Conservation (phyloP, 345 rosid species). For the Hibiscus syriacus region DNA sequence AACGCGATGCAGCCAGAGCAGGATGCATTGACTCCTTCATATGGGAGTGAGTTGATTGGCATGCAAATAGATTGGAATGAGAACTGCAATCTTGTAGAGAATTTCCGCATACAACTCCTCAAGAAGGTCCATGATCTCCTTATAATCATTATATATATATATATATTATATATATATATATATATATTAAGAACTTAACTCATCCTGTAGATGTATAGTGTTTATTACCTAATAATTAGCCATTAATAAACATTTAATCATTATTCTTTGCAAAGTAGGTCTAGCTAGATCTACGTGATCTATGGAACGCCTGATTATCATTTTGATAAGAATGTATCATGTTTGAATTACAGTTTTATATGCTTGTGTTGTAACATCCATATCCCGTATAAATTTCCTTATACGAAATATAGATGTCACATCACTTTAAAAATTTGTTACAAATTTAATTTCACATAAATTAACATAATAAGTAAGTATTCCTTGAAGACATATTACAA, state of each 20-base stretch:
- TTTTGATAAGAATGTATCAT: background rate
- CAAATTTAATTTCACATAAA: too few relatives aligned
- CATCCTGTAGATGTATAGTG: background rate
- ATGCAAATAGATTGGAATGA: constrained; percentile 99
- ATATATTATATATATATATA: background rate
- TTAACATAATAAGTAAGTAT: too few relatives aligned
- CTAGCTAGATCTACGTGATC: background rate
- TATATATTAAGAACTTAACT: background rate
- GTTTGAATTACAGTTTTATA: background rate
- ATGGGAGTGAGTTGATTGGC: constrained; percentile 94
- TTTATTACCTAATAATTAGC: background rate
- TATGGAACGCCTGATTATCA: background rate
- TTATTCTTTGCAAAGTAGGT: background rate
- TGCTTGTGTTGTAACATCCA: too few relatives aligned
- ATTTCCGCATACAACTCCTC: too few relatives aligned
- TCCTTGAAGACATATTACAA: too few relatives aligned
- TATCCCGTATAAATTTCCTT: too few relatives aligned
- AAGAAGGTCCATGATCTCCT: constrained; percentile 27
- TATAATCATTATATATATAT: background rate
- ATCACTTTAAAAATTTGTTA: too few relatives aligned
- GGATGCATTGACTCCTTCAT: constrained; percentile 87
- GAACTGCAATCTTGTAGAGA: constrained; percentile 98
- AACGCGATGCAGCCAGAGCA: constrained; percentile 97
- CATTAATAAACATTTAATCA: background rate
- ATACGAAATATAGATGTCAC: too few relatives aligned